Evolutionary conservation across 306 rosid genomes (phyloP).

Genomic region (Macrotyloma uniflorum): DNA sequence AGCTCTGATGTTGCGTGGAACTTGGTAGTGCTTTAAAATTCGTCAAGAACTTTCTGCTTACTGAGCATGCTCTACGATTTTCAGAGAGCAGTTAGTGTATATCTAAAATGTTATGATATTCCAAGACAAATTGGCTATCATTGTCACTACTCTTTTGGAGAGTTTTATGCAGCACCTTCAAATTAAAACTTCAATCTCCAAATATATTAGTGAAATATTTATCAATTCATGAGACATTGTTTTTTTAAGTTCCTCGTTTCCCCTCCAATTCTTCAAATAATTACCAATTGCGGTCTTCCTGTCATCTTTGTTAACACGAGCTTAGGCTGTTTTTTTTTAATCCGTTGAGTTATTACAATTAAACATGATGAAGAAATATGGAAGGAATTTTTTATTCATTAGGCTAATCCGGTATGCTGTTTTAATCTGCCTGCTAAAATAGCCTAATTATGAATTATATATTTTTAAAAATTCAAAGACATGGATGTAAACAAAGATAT

Average conservation of each 20-base stretch:
- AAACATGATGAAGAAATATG: not conserved
- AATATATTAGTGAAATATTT: not conserved
- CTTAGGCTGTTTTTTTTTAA: not conserved
- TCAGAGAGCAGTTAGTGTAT: conserved; percentile 11
- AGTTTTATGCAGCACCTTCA: conserved; percentile 24
- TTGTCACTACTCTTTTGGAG: not conserved
- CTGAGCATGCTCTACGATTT: not conserved
- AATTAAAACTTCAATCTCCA: conserved; percentile 16
- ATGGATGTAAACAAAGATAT: conserved; percentile 9
- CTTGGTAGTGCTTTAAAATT: conserved; percentile 8
- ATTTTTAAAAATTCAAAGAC: no score
- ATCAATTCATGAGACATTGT: not conserved
- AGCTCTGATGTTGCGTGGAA: conserved; percentile 16
- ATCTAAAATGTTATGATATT: conserved; percentile 4
- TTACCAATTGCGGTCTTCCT: not conserved
- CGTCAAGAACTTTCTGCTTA: not conserved
- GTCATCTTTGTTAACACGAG: not conserved
- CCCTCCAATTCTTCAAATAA: not conserved
- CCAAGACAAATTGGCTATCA: not conserved
- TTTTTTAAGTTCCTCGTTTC: not conserved
- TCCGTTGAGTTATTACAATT: not conserved
- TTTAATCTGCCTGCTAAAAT: no score
- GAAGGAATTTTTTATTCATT: not conserved
- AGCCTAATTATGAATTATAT: no score
- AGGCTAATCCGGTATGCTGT: no score